phyloP scores from a whole-genome alignment of 441 rosid species.

The Gossypium gossypioides region DNA sequence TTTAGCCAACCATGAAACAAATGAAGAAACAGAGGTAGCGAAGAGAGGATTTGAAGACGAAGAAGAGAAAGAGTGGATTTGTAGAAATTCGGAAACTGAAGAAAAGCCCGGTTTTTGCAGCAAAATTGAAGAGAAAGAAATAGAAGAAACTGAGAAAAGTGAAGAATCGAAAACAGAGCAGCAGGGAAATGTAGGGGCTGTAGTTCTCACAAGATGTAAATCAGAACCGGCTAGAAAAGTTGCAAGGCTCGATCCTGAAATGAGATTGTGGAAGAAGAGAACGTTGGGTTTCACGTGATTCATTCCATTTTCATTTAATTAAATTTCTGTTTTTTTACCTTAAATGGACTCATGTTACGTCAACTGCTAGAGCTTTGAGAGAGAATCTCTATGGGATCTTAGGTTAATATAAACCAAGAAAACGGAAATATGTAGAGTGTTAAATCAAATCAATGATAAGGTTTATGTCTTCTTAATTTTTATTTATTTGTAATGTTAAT shows the following conservation, averaged over 20 bases:
- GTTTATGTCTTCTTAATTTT: too few relatives aligned
- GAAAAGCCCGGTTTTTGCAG: constrained; percentile 16
- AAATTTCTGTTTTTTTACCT: neutral
- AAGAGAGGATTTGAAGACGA: constrained; percentile 4
- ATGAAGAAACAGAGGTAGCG: constrained; percentile 8
- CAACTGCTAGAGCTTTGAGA: constrained; percentile 21
- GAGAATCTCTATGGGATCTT: constrained; percentile 41
- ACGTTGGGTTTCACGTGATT: constrained; percentile 56
- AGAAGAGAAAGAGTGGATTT: constrained; percentile 23
- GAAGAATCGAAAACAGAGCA: constrained; percentile 19
- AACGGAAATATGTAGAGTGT: too few relatives aligned
- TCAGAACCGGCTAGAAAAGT: constrained; percentile 73
- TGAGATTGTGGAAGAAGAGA: constrained; percentile 36
- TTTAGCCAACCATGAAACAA: constrained; percentile 26
- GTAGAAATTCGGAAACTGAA: constrained; percentile 23
- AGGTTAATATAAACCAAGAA: neutral
- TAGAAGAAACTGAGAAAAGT: constrained; percentile 7
- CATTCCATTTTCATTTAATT: neutral
- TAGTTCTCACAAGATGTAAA: constrained; percentile 53
- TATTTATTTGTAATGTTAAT: too few relatives aligned
- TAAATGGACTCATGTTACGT: neutral
- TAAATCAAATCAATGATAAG: neutral
- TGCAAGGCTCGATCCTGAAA: constrained; percentile 36
- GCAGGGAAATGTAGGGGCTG: constrained; percentile 15
- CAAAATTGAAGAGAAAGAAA: constrained; percentile 19